Evolutionary conservation across 2,329 filamentous ascomycete species (phyloP).

Genomic region (Aureobasidium pullulans): DNA sequence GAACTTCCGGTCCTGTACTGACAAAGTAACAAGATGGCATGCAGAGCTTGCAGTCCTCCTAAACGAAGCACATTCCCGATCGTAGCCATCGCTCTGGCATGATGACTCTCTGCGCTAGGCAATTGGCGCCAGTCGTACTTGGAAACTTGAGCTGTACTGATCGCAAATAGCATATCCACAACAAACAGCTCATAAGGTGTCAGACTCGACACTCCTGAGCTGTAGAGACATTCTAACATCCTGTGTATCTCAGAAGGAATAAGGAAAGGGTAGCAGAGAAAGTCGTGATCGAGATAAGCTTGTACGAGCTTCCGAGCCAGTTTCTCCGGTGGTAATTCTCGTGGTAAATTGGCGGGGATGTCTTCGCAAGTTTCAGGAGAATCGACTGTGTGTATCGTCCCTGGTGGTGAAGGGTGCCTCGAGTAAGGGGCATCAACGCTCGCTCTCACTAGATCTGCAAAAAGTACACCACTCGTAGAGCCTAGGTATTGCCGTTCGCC

Average conservation of each 20-base stretch:
- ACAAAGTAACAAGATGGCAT: constrained; percentile 37
- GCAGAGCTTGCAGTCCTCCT: constrained; percentile 32
- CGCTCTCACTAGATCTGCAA: constrained; percentile 35
- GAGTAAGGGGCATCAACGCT: constrained; percentile 16
- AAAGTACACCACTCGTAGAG: constrained; percentile 34
- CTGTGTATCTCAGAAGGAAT: constrained; percentile 25
- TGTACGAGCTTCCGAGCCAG: constrained; percentile 33
- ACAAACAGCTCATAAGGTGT: constrained; percentile 32
- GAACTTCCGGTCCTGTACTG: constrained; percentile 38
- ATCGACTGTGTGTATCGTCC: not conserved
- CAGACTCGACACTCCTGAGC: constrained; percentile 21
- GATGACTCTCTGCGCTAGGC: constrained; percentile 37
- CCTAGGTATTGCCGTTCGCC: constrained; percentile 38
- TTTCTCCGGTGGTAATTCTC: constrained; percentile 28
- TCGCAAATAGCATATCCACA: constrained; percentile 39
- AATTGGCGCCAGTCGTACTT: constrained; percentile 39
- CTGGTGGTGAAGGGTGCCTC: constrained; percentile 8
- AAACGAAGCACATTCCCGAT: constrained; percentile 31
- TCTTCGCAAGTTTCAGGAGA: constrained; percentile 6
- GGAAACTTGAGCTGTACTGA: constrained; percentile 36
- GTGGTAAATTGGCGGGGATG: constrained; percentile 8
- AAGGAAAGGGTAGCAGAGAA: constrained; percentile 38
- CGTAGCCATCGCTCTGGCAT: constrained; percentile 33
- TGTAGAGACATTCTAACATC: constrained; percentile 27
- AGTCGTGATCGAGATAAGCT: constrained; percentile 38